Conservation (phyloP, 192 early-diverging fungal genomes). For the Umbelopsis vinacea region DNA sequence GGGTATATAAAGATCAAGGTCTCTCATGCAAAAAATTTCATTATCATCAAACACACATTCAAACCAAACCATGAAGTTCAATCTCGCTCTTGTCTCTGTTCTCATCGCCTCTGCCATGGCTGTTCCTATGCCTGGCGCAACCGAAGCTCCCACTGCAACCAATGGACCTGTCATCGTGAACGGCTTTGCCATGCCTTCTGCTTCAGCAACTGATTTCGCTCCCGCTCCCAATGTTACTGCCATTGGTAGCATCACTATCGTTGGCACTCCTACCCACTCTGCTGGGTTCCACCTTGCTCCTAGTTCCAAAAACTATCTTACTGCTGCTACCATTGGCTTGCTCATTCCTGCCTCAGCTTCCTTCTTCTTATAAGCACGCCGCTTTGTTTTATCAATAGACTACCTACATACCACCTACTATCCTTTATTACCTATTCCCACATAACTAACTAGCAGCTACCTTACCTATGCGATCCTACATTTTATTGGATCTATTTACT, state of each 20-base stretch:
- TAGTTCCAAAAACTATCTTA: neutral
- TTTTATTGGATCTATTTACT: neutral
- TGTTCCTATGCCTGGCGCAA: constrained; percentile 1
- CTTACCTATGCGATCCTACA: neutral
- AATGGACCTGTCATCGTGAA: neutral
- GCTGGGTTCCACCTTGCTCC: neutral
- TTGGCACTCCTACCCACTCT: neutral
- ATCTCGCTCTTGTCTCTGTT: constrained; percentile 2
- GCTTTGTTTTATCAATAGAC: no score
- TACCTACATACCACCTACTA: no score
- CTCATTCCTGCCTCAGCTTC: neutral
- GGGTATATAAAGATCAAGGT: neutral
- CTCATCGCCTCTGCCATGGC: constrained; percentile 8
- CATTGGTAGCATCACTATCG: constrained; percentile 4
- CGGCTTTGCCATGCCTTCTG: constrained; percentile 8
- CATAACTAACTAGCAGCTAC: no score
- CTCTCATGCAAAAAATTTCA: neutral
- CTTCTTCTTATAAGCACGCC: neutral
- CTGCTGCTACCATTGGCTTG: constrained; percentile 4
- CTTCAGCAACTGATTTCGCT: neutral
- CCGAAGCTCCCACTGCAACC: constrained; percentile 2
- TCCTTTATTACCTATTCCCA: no score
- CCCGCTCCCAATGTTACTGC: constrained; percentile 17
- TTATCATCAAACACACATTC: neutral
- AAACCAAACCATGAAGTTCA: constrained; percentile 6